Evolutionary conservation across 2,329 filamentous ascomycete genomes (phyloP).

Genomic region (Aspergillus sp.): DNA sequence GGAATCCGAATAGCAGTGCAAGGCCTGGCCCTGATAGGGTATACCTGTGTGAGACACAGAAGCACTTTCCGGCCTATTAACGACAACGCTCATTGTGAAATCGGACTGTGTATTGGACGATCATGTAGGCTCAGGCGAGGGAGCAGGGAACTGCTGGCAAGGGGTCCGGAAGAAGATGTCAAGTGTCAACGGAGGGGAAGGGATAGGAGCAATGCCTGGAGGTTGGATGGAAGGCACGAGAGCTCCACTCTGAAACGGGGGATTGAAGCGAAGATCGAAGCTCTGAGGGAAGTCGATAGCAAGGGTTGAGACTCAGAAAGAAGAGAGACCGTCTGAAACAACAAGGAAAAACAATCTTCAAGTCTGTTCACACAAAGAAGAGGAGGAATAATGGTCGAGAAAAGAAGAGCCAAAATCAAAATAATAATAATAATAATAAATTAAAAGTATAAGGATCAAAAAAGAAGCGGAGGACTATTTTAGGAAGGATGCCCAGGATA

Average conservation of each 20-base stretch:
- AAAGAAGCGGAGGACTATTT: slow-evolving; percentile 18
- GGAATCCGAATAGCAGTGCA: slow-evolving; percentile 29
- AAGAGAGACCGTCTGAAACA: not conserved
- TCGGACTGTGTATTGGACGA: slow-evolving; percentile 13
- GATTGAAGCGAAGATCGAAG: not conserved
- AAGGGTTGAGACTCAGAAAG: not conserved
- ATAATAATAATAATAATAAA: slow-evolving; percentile 1
- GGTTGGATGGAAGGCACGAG: slow-evolving; percentile 9
- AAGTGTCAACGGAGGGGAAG: slow-evolving; percentile 9
- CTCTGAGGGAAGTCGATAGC: not conserved
- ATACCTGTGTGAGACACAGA: slow-evolving; percentile 32
- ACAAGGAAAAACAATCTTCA: not conserved
- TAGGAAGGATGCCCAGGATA: slow-evolving; percentile 11
- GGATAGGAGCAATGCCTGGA: slow-evolving; percentile 1
- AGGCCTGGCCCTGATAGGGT: slow-evolving; percentile 23
- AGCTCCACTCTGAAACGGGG: slow-evolving; percentile 1
- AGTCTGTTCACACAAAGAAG: slow-evolving; percentile 4
- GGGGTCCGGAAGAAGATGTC: slow-evolving; percentile 11
- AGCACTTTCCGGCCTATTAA: slow-evolving; percentile 38
- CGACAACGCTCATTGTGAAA: slow-evolving; percentile 41
- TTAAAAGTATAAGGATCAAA: slow-evolving; percentile 10
- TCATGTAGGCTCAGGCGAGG: slow-evolving; percentile 12
- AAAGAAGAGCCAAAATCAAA: slow-evolving; percentile 11
- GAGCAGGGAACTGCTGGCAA: slow-evolving; percentile 3
- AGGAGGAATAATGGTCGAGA: not conserved